phyloP scores from a whole-genome alignment of 495 filamentous ascomycete species.

The Zalerion maritima region DNA sequence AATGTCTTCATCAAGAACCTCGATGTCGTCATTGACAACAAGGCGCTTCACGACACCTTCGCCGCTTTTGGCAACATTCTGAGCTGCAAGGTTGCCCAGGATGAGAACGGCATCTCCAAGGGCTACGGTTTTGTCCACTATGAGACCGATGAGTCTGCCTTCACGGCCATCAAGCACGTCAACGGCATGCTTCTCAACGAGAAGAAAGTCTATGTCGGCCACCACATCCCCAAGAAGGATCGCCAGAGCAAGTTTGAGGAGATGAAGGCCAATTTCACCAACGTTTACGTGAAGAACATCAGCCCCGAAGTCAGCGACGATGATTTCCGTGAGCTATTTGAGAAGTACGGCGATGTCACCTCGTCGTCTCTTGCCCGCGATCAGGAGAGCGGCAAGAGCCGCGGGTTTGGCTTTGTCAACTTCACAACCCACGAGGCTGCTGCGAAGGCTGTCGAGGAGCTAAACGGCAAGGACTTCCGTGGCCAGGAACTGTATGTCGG shows the following conservation, averaged over 20 bases:
- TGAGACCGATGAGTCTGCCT: slow-evolving; percentile 95
- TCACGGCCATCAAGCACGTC: slow-evolving; percentile 96
- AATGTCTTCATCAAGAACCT: slow-evolving; percentile 99
- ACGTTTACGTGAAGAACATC: slow-evolving; percentile 99
- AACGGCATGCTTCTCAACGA: slow-evolving; percentile 99
- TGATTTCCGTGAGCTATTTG: slow-evolving; percentile 85
- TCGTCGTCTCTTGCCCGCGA: slow-evolving; percentile 90
- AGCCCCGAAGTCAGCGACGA: slow-evolving; percentile 76
- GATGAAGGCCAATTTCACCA: slow-evolving; percentile 99
- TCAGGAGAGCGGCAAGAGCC: slow-evolving; percentile 70
- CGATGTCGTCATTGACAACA: slow-evolving; percentile 97
- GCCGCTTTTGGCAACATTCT: slow-evolving; percentile 98
- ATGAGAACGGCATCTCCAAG: slow-evolving; percentile 90
- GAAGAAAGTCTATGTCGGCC: slow-evolving; percentile 99
- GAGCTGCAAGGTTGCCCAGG: slow-evolving; percentile 97
- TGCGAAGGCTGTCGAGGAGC: slow-evolving; percentile 72
- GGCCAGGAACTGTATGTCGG: slow-evolving; percentile 94
- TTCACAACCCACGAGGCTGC: slow-evolving; percentile 84
- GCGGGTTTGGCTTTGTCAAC: slow-evolving; percentile 98
- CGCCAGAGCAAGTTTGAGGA: slow-evolving; percentile 99
- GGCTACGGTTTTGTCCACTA: slow-evolving; percentile 99
- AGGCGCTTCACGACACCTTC: slow-evolving; percentile 98
- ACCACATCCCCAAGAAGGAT: slow-evolving; percentile 99
- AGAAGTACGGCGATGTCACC: slow-evolving; percentile 84
- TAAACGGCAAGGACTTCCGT: slow-evolving; percentile 84